Evolutionary conservation across 2,329 filamentous ascomycete genomes (phyloP).

Genomic region (Beauveria sp.): DNA sequence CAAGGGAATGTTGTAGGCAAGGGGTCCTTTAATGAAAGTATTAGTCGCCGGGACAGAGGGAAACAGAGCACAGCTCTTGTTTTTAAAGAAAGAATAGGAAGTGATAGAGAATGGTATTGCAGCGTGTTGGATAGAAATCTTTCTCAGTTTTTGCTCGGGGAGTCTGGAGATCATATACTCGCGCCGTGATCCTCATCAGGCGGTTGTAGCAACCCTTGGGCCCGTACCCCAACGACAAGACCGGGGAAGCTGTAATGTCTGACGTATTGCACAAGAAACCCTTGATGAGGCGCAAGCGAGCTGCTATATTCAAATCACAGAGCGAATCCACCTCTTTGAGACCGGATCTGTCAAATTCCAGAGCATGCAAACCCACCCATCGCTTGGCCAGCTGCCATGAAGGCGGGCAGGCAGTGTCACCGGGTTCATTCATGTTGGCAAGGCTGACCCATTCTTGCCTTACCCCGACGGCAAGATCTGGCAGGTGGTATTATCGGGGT

Average conservation of each 20-base stretch:
- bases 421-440: neutral
- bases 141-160: neutral
- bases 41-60: conserved; percentile 10
- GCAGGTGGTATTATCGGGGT: neutral
- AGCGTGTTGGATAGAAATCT: neutral
- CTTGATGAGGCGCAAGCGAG: neutral
- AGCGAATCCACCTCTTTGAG: conserved; percentile 14
- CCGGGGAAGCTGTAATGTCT: neutral
- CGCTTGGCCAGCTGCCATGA: neutral
- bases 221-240: neutral
- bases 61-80: conserved; percentile 26
- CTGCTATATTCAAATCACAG: neutral
- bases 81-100: conserved; percentile 14
- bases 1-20: conserved; percentile 5
- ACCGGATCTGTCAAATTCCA: conserved; percentile 14
- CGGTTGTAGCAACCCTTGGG: neutral
- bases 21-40: conserved; percentile 9
- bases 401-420: neutral
- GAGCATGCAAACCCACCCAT: neutral
- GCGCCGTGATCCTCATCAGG: neutral
- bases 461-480: neutral
- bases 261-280: neutral
- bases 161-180: conserved; percentile 9
- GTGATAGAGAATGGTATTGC: conserved; percentile 11
- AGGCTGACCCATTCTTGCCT: neutral